phyloP scores from a whole-genome alignment of 2,329 filamentous ascomycete species.

The Fusarium sacchari region DNA sequence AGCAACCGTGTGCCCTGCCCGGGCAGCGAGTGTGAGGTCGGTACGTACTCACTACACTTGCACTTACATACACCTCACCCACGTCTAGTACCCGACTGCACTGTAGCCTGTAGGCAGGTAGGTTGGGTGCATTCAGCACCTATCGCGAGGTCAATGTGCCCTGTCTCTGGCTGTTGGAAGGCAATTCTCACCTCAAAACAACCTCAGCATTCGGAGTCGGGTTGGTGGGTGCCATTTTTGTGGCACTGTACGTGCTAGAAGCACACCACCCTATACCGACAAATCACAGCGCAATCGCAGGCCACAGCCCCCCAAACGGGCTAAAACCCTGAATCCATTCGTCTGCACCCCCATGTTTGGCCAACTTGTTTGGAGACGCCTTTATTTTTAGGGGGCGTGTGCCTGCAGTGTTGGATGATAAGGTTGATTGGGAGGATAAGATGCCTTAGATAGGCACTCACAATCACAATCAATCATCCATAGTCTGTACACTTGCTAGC shows the following conservation, averaged over 20 bases:
- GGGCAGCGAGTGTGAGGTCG: neutral
- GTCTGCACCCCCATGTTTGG: neutral
- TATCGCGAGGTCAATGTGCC: conserved; percentile 26
- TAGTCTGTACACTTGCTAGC: neutral
- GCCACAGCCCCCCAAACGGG: neutral
- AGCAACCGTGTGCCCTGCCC: neutral
- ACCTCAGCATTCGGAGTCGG: neutral
- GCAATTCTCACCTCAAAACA: neutral
- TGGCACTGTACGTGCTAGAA: neutral
- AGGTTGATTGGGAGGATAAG: conserved; percentile 1
- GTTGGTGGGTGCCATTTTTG: conserved; percentile 2
- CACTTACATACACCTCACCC: neutral
- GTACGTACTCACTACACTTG: conserved; percentile 34
- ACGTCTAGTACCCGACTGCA: neutral
- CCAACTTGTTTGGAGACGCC: neutral
- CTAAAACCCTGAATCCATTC: neutral
- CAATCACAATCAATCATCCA: neutral
- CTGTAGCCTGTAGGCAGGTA: neutral
- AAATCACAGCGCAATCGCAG: conserved; percentile 7
- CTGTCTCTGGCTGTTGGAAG: conserved; percentile 16
- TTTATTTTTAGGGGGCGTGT: neutral
- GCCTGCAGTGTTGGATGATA: neutral
- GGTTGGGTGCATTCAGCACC: neutral
- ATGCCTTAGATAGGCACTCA: neutral
- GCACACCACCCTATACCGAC: neutral